These are phyloP conservation scores for Kwoniella shivajii DNA, from an alignment of 1,284 basidiomycete genomes.

Conservation along the genomic window DNA sequence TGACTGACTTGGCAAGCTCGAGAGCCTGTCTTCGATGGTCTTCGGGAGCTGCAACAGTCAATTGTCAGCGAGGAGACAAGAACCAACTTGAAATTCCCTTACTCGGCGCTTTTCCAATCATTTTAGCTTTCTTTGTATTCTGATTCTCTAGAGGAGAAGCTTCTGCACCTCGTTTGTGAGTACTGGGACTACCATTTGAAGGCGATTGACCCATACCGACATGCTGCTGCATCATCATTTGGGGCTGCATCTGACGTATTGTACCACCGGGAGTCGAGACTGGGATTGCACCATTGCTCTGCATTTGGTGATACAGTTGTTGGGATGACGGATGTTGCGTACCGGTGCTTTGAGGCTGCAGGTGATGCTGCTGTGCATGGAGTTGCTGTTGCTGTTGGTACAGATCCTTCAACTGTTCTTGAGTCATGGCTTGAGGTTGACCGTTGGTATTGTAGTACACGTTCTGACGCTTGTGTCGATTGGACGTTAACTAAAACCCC, in stretches of 20 bases:
- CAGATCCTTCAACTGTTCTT: slow-evolving; percentile 11
- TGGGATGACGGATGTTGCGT: slow-evolving; percentile 9
- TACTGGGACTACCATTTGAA: slow-evolving; percentile 2
- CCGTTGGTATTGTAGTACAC: neutral
- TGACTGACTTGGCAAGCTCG: slow-evolving; percentile 24
- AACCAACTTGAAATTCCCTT: slow-evolving; percentile 3
- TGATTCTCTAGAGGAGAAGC: slow-evolving; percentile 14
- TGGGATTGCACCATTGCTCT: slow-evolving; percentile 4
- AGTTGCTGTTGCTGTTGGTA: slow-evolving; percentile 13
- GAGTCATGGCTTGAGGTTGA: slow-evolving; percentile 7
- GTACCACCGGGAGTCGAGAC: slow-evolving; percentile 4
- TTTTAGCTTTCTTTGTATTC: slow-evolving; percentile 15
- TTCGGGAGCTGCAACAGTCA: slow-evolving; percentile 20
- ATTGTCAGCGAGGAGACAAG: neutral
- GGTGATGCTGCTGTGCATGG: slow-evolving; percentile 7
- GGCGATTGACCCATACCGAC: slow-evolving; percentile 15
- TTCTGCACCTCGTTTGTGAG: slow-evolving; percentile 22
- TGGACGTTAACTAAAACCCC: neutral
- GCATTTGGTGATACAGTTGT: slow-evolving; percentile 11
- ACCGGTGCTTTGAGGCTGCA: slow-evolving; percentile 1
- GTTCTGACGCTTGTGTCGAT: neutral
- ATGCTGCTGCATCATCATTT: slow-evolving; percentile 12
- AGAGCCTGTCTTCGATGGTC: slow-evolving; percentile 32
- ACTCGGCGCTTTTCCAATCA: slow-evolving; percentile 22
- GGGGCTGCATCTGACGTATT: slow-evolving; percentile 3